Evolutionary conservation across 441 rosid species (phyloP).

Genomic region (Monsonia emarginata): DNA sequence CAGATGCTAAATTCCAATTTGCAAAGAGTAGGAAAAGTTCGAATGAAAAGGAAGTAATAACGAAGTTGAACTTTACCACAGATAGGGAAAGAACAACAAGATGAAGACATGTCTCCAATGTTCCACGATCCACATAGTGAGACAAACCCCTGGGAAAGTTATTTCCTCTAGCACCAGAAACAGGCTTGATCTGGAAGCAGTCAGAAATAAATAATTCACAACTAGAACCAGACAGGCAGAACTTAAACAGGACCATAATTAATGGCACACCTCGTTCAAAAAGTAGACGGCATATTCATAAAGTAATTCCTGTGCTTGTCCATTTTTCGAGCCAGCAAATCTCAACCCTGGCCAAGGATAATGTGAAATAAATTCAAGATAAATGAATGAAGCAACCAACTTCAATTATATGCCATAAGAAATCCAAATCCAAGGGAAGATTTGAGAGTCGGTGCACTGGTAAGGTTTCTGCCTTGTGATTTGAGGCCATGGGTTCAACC

Average conservation of each 20-base stretch:
- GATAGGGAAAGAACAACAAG: slow-evolving; percentile 79
- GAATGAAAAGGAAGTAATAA: not conserved
- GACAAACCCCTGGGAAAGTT: slow-evolving; percentile 74
- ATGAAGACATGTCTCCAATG: slow-evolving; percentile 88
- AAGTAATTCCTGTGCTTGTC: slow-evolving; percentile 76
- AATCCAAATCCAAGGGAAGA: not conserved
- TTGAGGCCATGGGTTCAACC: not conserved
- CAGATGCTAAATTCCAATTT: slow-evolving; percentile 16
- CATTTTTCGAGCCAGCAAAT: slow-evolving; percentile 90
- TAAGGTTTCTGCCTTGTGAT: not conserved
- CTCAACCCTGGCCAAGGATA: slow-evolving; percentile 58
- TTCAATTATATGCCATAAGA: not conserved
- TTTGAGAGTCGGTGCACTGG: too few species aligned
- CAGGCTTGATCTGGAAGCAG: slow-evolving; percentile 72
- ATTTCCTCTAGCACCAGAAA: slow-evolving; percentile 38
- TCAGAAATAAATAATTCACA: slow-evolving; percentile 14
- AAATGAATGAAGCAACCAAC: not conserved
- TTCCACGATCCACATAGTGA: slow-evolving; percentile 70
- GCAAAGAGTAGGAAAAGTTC: not conserved
- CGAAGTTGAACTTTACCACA: slow-evolving; percentile 45
- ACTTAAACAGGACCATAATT: slow-evolving; percentile 18
- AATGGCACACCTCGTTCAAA: slow-evolving; percentile 67
- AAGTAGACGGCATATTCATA: slow-evolving; percentile 69
- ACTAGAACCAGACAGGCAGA: slow-evolving; percentile 15
- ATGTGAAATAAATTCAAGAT: slow-evolving; percentile 10